Percentiles rank a stretch among this genome's conserved stretches.
Conservation (phyloP, 345 rosid species). For the Ceriops tagal region DNA sequence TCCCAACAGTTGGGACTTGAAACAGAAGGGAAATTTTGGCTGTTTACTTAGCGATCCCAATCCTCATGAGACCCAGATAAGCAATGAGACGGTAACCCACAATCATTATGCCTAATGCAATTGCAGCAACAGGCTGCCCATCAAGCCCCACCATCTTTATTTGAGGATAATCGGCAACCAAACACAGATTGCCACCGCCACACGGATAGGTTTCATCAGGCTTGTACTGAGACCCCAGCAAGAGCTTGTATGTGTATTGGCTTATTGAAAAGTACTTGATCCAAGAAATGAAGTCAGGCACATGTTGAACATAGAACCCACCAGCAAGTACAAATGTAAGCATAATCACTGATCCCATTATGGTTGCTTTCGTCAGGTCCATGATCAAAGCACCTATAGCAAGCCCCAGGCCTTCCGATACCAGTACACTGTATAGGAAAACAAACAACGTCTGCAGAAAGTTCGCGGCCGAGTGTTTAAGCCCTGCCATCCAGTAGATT, state of each 20-base stretch:
- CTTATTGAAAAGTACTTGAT: conserved; percentile 40
- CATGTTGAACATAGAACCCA: conserved; percentile 49
- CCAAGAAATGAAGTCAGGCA: conserved; percentile 46
- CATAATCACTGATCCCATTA: conserved; percentile 40
- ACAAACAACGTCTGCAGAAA: conserved; percentile 45
- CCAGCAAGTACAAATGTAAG: conserved; percentile 40
- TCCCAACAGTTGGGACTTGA: neutral
- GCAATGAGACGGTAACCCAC: conserved; percentile 45
- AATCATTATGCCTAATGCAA: conserved; percentile 43
- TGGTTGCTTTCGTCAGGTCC: conserved; percentile 40
- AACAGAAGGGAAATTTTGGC: neutral
- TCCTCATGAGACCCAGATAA: conserved; percentile 42
- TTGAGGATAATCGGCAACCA: conserved; percentile 41
- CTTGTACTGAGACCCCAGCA: conserved; percentile 46
- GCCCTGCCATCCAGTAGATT: conserved; percentile 75
- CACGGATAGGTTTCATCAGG: conserved; percentile 32
- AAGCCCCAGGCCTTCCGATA: conserved; percentile 49
- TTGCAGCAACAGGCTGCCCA: conserved; percentile 21
- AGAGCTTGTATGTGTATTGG: conserved; percentile 42
- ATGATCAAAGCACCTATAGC: conserved; percentile 54
- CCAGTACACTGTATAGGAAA: conserved; percentile 40
- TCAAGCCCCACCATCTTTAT: conserved; percentile 43
- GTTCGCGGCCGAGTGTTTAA: conserved; percentile 33
- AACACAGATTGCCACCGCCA: conserved; percentile 21
- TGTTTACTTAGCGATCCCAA: conserved; percentile 29